Evolutionary conservation across 371 early-diverging fungal genomes (phyloP).

Genomic region (Sporodiniella umbellata): DNA sequence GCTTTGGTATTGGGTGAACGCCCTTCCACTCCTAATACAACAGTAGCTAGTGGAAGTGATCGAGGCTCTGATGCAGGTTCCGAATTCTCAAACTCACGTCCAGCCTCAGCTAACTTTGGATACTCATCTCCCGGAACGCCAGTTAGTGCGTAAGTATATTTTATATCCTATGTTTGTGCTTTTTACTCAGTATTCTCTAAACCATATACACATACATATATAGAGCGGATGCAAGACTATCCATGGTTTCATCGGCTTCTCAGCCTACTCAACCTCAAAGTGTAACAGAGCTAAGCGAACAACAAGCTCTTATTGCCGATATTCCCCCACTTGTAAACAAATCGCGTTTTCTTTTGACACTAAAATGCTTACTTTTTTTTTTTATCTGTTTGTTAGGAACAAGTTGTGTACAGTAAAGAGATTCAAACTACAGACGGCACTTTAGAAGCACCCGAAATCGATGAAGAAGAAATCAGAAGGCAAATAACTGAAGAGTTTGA

Average conservation of each 20-base stretch:
- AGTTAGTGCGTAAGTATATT: constrained; percentile 34
- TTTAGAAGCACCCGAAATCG: constrained; percentile 52
- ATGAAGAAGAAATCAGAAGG: constrained; percentile 62
- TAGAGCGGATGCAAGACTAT: constrained; percentile 18
- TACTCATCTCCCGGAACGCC: constrained; percentile 46
- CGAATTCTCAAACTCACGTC: constrained; percentile 42
- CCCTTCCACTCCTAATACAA: constrained; percentile 48
- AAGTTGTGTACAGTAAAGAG: constrained; percentile 88
- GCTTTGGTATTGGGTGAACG: constrained; percentile 79
- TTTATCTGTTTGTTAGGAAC: constrained; percentile 51
- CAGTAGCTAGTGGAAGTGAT: constrained; percentile 41
- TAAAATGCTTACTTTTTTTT: not conserved
- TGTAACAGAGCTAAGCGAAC: constrained; percentile 59
- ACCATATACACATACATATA: not conserved
- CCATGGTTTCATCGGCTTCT: constrained; percentile 34
- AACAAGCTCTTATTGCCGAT: constrained; percentile 73
- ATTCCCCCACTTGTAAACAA: constrained; percentile 72
- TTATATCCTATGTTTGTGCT: too few relatives aligned
- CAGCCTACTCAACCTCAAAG: constrained; percentile 28
- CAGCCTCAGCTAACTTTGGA: constrained; percentile 39
- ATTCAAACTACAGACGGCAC: constrained; percentile 76
- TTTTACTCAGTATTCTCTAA: too few relatives aligned
- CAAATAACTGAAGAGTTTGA: constrained; percentile 60
- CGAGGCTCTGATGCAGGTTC: constrained; percentile 55
- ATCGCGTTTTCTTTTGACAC: not conserved